Percentiles rank a stretch among this genome's conserved stretches.
These are phyloP conservation scores for Sclerotinia glacialis DNA, from an alignment of 2,329 filamentous ascomycete species.

Conservation along the genomic window DNA sequence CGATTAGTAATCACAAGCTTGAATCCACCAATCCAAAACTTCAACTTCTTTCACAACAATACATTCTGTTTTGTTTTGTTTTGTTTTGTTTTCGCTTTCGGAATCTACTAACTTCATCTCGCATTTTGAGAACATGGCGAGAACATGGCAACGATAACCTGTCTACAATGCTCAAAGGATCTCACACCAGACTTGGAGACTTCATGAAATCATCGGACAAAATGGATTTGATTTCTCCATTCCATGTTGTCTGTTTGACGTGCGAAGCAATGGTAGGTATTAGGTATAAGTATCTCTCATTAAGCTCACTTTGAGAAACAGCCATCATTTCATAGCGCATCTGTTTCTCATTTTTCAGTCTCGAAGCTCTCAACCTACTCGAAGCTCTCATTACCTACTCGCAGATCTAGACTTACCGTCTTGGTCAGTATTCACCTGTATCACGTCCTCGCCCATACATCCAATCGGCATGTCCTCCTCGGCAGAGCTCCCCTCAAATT, in stretches of 20 bases:
- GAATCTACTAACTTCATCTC: constrained; percentile 9
- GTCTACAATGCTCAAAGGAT: not conserved
- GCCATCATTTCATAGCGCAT: not conserved
- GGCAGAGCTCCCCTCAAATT: not conserved
- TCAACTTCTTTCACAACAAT: too few relatives aligned
- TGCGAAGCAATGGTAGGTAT: not conserved
- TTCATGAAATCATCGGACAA: not conserved
- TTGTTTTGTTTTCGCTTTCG: not conserved
- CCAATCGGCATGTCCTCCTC: not conserved
- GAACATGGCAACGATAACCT: not conserved
- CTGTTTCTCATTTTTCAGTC: not conserved
- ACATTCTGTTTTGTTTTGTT: too few relatives aligned
- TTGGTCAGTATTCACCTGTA: too few relatives aligned
- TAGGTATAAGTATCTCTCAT: constrained; percentile 13
- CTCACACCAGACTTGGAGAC: not conserved
- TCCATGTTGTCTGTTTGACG: not conserved
- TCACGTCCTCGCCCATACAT: not conserved
- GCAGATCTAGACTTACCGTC: too few relatives aligned
- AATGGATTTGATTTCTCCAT: not conserved
- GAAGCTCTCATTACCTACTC: too few relatives aligned
- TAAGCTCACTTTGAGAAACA: not conserved
- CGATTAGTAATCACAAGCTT: not conserved
- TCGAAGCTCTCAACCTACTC: not conserved
- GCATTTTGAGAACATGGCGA: not conserved
- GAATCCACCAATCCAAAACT: not conserved